Evolutionary conservation across 441 rosid genomes (phyloP), one percentile per base, ranked within the genome.

Genomic region (Pelargonium cotyledonis): DNA sequence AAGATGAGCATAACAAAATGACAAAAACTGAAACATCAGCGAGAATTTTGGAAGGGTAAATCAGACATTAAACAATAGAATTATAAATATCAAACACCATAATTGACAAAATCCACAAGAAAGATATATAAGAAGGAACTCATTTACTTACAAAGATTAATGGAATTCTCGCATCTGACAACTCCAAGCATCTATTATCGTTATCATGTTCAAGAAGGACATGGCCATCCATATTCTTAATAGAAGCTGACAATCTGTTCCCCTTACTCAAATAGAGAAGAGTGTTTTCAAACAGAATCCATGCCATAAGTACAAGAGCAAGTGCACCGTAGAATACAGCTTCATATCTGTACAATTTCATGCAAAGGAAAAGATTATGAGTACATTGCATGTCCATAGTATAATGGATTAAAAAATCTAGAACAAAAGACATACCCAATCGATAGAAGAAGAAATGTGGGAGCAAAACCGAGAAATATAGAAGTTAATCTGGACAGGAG

Each of bases 321-420:
- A 94, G 89, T 60, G 93, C 95, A 75, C 93, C 84, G 76, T 91
- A 91, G 85, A 94, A 94, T 77, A 88, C 88, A 73, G 96, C 97
- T 89, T 94, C 98, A 55, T 94, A 94, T 76, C 97, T 94, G 80
- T 79, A 73, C 57, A 64, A 38, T 77, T 77, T 72, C 57, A 68
- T 55, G 41, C 63, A 73, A 72, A 71, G 77, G 62, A n/a, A 62
- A 65, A 61, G 47, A 47, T 29, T 31, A 38, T 68, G 68, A 67
- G 43, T 1, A 65, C 61, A 55, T 55, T 55, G 61, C 61, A 55
- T 55, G 23, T 55, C 23, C 26, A 55, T 6, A 55, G 61, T 55
- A 1, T 55, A 55, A 16, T 16, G 23, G 18, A 15, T 7, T 55
- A 18, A 16, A 2, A 55, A 18, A 7, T 55, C 61, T 15, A 55